Conservation (phyloP, 208 protist species). For the Trypanosoma cruzi region DNA sequence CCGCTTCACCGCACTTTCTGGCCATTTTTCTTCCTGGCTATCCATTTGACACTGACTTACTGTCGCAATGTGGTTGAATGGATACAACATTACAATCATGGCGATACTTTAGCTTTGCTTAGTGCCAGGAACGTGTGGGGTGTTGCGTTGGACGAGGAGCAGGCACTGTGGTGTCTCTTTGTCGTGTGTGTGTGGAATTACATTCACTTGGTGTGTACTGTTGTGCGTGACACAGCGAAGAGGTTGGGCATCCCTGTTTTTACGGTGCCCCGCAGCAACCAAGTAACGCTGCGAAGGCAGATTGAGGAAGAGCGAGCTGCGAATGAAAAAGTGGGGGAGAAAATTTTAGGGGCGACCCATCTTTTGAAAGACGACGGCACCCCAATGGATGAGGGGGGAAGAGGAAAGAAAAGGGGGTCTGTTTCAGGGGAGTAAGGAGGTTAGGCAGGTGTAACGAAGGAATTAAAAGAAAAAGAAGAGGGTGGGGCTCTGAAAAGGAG, state of each 20-base stretch:
- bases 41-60: slow-evolving; percentile 57
- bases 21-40: slow-evolving; percentile 63
- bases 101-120: neutral
- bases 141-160: slow-evolving; percentile 44
- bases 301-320: slow-evolving; percentile 21
- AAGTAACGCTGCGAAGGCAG: slow-evolving; percentile 34
- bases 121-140: slow-evolving; percentile 3
- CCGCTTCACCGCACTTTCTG: slow-evolving; percentile 68
- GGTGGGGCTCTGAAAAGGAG: too few relatives aligned
- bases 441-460: too few relatives aligned
- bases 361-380: too few relatives aligned
- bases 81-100: neutral
- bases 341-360: slow-evolving; percentile 16
- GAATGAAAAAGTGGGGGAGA: slow-evolving; percentile 2
- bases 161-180: slow-evolving; percentile 72
- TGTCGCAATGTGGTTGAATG: slow-evolving; percentile 35
- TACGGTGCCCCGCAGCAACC: slow-evolving; percentile 54
- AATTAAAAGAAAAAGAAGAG: too few relatives aligned
- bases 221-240: slow-evolving; percentile 40
- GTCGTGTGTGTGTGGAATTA: slow-evolving; percentile 49
- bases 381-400: too few relatives aligned
- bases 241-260: slow-evolving; percentile 67
- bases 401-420: too few relatives aligned
- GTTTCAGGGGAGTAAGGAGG: too few relatives aligned
- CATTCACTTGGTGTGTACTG: slow-evolving; percentile 54